Percentiles rank a stretch among this genome's conserved stretches.
phyloP scores from a whole-genome alignment of 1,284 basidiomycete species.

The Sporisorium reilianum region DNA sequence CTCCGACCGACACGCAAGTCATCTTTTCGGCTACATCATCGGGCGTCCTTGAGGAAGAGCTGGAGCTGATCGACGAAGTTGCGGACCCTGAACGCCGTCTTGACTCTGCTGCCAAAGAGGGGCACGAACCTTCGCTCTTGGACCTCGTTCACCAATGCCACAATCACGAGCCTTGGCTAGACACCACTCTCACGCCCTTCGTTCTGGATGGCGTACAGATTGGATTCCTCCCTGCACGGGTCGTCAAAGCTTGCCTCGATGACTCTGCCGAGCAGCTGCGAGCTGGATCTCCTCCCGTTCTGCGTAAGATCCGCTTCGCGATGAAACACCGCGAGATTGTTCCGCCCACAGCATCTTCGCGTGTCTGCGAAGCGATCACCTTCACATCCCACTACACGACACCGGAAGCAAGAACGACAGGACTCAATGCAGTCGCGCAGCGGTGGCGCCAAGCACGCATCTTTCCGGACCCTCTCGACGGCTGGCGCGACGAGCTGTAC shows the following conservation, averaged over 20 bases:
- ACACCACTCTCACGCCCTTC: slow-evolving; percentile 51
- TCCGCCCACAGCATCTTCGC: slow-evolving; percentile 20
- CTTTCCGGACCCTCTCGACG: slow-evolving; percentile 68
- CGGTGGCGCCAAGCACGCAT: slow-evolving; percentile 47
- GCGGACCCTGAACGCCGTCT: slow-evolving; percentile 26
- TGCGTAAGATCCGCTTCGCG: slow-evolving; percentile 30
- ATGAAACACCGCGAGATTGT: slow-evolving; percentile 41
- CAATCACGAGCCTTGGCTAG: slow-evolving; percentile 64
- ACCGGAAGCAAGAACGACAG: slow-evolving; percentile 34
- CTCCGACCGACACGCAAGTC: slow-evolving; percentile 21
- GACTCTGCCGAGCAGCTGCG: slow-evolving; percentile 28
- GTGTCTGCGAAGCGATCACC: slow-evolving; percentile 33
- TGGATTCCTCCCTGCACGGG: slow-evolving; percentile 53
- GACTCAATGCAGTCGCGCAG: slow-evolving; percentile 41
- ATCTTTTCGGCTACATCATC: slow-evolving; percentile 43
- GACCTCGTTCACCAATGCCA: slow-evolving; percentile 58
- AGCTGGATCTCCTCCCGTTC: slow-evolving; percentile 16
- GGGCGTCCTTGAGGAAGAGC: slow-evolving; percentile 22
- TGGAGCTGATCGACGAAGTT: slow-evolving; percentile 29
- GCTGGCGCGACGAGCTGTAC: slow-evolving; percentile 65
- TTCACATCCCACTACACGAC: slow-evolving; percentile 28
- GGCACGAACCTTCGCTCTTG: slow-evolving; percentile 35
- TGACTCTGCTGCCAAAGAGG: not conserved
- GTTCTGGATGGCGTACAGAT: slow-evolving; percentile 60
- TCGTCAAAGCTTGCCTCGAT: slow-evolving; percentile 47